Evolutionary conservation across 148 eudicot genomes (phyloP), one percentile per base, ranked within the genome.

Genomic region (Rhododendron ferrugineum): DNA sequence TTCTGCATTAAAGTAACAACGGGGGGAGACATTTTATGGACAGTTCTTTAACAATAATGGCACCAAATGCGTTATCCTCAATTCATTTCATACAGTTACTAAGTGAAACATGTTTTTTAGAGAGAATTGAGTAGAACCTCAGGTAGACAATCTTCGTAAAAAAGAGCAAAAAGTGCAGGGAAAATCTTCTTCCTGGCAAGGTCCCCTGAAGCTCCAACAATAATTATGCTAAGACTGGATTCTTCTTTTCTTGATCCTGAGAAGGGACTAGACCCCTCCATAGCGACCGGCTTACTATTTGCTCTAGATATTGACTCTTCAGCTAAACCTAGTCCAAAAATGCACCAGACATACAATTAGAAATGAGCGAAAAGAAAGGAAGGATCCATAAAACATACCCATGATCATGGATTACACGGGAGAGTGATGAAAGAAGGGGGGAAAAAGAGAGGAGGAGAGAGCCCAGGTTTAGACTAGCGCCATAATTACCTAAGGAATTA

Each of bases 161-260:
- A 94, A 70, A 96, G 92, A 52, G 98, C 98, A 82, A 96, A 96
- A 50, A 96, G 92, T 79, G 98, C 98, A 40, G 98, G 98, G 85
- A 94, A 96, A 64, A 96, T 96, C 88, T 96, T 96, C 90, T 91
- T 94, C 91, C 86, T 96, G 81, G 98, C 98, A 70, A 96, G 98
- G 83, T 94, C 98, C 49, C 98, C 98, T 50, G 98, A 92, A 74
- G 98, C 98, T 66, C 98, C 98, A 80, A 96, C 92, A n/a, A 96
- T 91, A 40, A 94, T 91, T 84, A 96, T 91, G 88, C 95, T 96
- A 72, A 96, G 87, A 82, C 88, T 90, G 32, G 92, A 88, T 60
- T 89, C 93, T 56, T 42, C 49, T 84, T 88, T 85, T 44, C 46
- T 84, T 60, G 86, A 75, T 42, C 88, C 88, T 6, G 88, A 77